Conservation (phyloP, 139 green algal species). For the Volvox africanus region DNA sequence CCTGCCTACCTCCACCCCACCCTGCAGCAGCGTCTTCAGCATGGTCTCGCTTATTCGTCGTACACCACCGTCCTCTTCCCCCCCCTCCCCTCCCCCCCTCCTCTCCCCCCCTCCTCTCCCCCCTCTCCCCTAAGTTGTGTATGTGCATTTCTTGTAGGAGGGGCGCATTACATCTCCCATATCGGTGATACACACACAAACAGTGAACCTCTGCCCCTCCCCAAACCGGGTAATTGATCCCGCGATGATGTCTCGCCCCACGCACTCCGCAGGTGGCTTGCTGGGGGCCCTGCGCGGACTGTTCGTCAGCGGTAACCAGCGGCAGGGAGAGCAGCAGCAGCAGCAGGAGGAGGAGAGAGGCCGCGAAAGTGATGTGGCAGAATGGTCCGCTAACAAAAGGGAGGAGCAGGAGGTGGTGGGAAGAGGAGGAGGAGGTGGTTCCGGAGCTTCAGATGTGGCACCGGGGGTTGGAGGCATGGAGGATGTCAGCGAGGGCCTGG, state of each 20-base stretch:
- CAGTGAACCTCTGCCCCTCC: too few relatives aligned
- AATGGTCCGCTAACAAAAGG: background rate
- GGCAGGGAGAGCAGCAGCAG: background rate
- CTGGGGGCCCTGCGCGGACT: background rate
- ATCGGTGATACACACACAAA: too few relatives aligned
- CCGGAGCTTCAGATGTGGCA: background rate
- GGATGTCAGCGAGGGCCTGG: background rate
- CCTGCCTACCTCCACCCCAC: too few relatives aligned
- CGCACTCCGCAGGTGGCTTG: slow-evolving; percentile 2
- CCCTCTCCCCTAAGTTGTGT: background rate
- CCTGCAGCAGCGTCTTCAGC: too few relatives aligned
- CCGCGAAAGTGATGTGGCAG: background rate
- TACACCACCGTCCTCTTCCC: too few relatives aligned
- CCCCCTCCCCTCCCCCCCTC: background rate
- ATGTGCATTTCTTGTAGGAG: too few relatives aligned
- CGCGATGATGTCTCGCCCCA: too few relatives aligned
- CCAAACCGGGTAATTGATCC: too few relatives aligned
- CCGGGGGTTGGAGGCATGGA: background rate
- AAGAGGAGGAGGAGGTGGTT: too few relatives aligned
- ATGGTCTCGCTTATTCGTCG: too few relatives aligned
- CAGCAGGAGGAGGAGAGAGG: background rate
- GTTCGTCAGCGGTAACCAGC: background rate
- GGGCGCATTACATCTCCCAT: too few relatives aligned
- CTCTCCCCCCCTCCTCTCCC: too few relatives aligned
- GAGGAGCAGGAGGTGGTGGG: background rate